A percentile compares a stretch with the other conserved stretches of the same genome.
These are phyloP conservation scores for Tetraselmis chui DNA, from an alignment of 139 green algal genomes.

Conservation along the genomic window DNA sequence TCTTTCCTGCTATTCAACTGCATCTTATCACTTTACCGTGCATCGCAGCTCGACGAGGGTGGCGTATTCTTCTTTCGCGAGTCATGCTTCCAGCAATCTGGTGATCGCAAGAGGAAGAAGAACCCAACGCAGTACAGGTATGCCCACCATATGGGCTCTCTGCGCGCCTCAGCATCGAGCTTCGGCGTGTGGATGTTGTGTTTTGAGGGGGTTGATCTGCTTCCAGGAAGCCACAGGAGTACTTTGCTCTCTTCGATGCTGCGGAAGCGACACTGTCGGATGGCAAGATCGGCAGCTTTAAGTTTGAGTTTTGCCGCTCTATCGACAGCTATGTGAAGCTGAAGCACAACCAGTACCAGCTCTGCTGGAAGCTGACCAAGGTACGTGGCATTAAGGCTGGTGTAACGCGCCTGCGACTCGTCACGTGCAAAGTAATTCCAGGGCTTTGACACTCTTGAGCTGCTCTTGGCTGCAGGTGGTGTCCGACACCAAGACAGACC, in stretches of 20 bases:
- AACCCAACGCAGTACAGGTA: conserved; percentile 89
- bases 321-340: conserved; percentile 76
- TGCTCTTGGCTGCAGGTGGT: no score
- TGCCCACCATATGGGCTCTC: background rate
- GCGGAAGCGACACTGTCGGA: conserved; percentile 15
- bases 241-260: conserved; percentile 67
- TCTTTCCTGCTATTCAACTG: no score
- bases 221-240: conserved; percentile 58
- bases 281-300: conserved; percentile 37
- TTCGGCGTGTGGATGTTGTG: no score
- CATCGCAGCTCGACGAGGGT: conserved; percentile 42
- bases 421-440: no score
- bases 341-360: conserved; percentile 85
- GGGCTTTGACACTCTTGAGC: no score
- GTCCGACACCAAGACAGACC: conserved; percentile 8
- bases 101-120: conserved; percentile 54
- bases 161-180: no score
- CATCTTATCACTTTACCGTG: no score
- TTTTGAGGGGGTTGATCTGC: no score
- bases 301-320: conserved; percentile 61
- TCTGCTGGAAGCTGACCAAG: conserved; percentile 39
- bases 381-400: no score
- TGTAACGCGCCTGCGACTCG: no score
- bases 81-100: conserved; percentile 78
- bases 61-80: conserved; percentile 83